Evolutionary conservation across 345 rosid species (phyloP), one percentile per base, ranked within the genome.

Genomic region (Eucalyptus pumila): DNA sequence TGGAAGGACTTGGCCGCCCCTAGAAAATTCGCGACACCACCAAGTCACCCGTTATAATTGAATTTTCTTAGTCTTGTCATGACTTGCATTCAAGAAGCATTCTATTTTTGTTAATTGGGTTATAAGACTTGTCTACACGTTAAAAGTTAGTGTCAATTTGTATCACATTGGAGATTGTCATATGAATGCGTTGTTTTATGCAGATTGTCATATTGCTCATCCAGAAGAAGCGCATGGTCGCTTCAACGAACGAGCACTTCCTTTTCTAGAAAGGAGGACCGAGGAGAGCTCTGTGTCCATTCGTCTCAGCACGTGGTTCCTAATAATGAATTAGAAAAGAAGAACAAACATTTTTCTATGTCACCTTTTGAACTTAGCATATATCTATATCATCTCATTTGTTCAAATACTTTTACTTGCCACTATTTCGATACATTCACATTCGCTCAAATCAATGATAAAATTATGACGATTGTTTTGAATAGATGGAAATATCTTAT

Each of bases 31-130:
- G 0, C 4, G 32, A 27, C 8, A 13, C 32, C 15, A 60, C 32
- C 67, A 60, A 60, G 67, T 60, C 8, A 4, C 32, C 1, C 0
- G 7, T 26, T 60, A 60, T 60, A 60, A 26, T 26, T 0, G 4
- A 26, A 60, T 3, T 60, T 60, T 60, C 56, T 24, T 26, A 60
- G n/a, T 60, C 15, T 27, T 26, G 1, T 27, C 67, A 27, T 1
- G 67, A 12, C n/a, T 26, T 60, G 67, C 32, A 60, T 60, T 60
- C 67, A 26, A 60, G 67, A 60, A 60, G 67, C 67, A 27, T 27
- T 26, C 14, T 27, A 60, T 60, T 60, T 60, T 60, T 26, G 8
- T 60, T 13, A 60, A 60, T 11, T 27, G 67, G n/a, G 67, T 60
- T 60, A 27, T 26, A 60, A 60, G 32, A 27, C 67, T 27, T 27